Base-by-base conservation (phyloP, 139 green algal genomes). In the Chlamydomonas sp. region DNA sequence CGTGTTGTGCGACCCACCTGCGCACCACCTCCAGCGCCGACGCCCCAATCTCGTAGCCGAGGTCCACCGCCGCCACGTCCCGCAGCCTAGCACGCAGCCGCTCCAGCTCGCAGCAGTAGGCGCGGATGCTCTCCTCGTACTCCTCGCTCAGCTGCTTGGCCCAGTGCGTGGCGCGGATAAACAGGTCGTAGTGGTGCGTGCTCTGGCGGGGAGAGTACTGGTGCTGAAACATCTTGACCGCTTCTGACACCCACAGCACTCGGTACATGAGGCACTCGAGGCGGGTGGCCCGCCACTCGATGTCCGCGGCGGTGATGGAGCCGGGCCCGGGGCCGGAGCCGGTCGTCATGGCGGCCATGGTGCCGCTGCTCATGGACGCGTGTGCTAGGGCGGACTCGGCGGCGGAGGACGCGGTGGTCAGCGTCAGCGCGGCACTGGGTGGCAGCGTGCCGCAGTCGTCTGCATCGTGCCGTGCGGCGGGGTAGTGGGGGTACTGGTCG, bases 201-300 rank as follows among this genome's bases (percentile, higher is more conserved):
- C 72, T 60, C 17, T 77, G 74, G 8, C 87, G 86, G 2, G 91
- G 88, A 16, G 68, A 83, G 88, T 95, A 95, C 89, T 94, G 93
- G 20, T 79, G 78, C 71, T 89, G 84, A 79, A 95, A 93, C 85
- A 88, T 92, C 90, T 93, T 91, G 15, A 95, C 89, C 1, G 91
- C 85, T 81, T 95, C 93, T 14, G 87, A 89, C 4, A 94, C 93
- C 93, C 93, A 96, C 86, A 95, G 89, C 31, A 94, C 88, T 63
- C 92, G 83, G 86, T 93, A 94, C 92, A 94, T 93, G 57, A 95
- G 90, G 85, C 91, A 93, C 91, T 95, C 93, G 8, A 95, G 90
- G 8, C 91, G 79, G 74, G 93, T 92, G 16, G 90, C 89, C 18
- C 89, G 84, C 90, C 88, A 93, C 58, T 90, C 87, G 67, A 91